Conservation (phyloP, 2,329 filamentous ascomycete species). For the Aspergillus quadrilineatus region DNA sequence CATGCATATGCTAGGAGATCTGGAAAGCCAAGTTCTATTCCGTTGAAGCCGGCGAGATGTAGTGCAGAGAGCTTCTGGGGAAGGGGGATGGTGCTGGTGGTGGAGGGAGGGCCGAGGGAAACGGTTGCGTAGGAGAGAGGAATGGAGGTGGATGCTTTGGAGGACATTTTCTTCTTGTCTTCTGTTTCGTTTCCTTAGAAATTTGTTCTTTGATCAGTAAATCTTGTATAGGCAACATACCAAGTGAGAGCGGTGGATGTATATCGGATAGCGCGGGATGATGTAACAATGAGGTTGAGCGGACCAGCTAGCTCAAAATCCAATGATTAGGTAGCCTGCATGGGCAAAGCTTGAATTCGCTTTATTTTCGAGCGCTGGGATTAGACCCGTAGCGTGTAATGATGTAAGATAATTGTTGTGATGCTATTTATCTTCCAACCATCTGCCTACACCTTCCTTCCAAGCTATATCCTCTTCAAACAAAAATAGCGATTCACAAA, state of each 20-base stretch:
- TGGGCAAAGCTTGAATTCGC: constrained; percentile 3
- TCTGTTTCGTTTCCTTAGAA: neutral
- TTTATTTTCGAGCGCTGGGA: neutral
- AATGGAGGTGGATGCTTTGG: constrained; percentile 11
- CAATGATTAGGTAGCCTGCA: neutral
- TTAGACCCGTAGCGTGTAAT: neutral
- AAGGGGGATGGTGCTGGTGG: constrained; percentile 27
- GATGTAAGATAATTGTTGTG: neutral
- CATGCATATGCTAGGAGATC: constrained; percentile 66
- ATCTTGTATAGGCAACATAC: too few species aligned
- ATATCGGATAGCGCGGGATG: constrained; percentile 10
- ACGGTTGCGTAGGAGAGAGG: constrained; percentile 46
- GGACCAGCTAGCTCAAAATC: neutral
- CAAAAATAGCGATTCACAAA: neutral
- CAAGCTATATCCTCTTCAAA: too few species aligned
- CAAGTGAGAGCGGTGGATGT: neutral
- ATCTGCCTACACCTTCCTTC: neutral
- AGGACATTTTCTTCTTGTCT: neutral
- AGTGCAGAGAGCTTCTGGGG: constrained; percentile 43
- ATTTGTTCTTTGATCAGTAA: neutral
- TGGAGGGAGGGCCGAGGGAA: constrained; percentile 40
- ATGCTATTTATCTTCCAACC: neutral
- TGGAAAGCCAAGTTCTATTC: constrained; percentile 72
- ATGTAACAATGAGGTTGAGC: constrained; percentile 16
- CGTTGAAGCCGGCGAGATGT: constrained; percentile 51